Evolutionary conservation across 176 grass and related monocot species (phyloP).

Genomic region (Avena atlantica): DNA sequence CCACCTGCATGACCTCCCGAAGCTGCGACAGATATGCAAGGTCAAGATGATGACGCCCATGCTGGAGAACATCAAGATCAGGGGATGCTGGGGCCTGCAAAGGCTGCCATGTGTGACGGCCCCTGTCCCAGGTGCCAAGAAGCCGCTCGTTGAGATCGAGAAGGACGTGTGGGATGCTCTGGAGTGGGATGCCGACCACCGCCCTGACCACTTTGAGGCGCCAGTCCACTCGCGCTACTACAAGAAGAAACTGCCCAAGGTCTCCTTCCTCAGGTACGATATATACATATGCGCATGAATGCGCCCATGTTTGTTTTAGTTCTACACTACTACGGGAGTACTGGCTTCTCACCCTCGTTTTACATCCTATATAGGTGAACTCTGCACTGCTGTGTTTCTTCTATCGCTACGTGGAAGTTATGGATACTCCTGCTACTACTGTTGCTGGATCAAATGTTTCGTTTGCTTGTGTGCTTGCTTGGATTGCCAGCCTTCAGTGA

Average conservation of each 20-base stretch:
- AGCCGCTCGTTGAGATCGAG: not conserved
- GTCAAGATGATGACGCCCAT: not conserved
- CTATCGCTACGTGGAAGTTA: not conserved
- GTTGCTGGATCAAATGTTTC: not conserved
- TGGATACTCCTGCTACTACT: not conserved
- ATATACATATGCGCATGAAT: not conserved
- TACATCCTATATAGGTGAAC: not conserved
- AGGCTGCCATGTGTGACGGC: not conserved
- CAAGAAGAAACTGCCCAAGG: constrained; percentile 16
- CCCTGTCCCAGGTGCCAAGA: not conserved
- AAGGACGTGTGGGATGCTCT: constrained; percentile 7
- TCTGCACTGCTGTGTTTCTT: not conserved
- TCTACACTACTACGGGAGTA: not conserved
- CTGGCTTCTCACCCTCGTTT: not conserved
- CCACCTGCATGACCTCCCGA: constrained; percentile 11
- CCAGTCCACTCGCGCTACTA: constrained; percentile 10
- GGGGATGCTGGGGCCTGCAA: not conserved
- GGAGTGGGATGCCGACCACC: constrained; percentile 15
- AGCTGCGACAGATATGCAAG: not conserved
- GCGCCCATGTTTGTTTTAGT: not conserved
- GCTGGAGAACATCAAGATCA: constrained; percentile 3
- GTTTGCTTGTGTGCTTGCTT: not conserved
- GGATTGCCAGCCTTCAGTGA: not conserved
- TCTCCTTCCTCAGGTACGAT: constrained; percentile 6
- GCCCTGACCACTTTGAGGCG: not conserved